Conservation (phyloP, 2,329 filamentous ascomycete genomes). For the Alternaria ethzedia region DNA sequence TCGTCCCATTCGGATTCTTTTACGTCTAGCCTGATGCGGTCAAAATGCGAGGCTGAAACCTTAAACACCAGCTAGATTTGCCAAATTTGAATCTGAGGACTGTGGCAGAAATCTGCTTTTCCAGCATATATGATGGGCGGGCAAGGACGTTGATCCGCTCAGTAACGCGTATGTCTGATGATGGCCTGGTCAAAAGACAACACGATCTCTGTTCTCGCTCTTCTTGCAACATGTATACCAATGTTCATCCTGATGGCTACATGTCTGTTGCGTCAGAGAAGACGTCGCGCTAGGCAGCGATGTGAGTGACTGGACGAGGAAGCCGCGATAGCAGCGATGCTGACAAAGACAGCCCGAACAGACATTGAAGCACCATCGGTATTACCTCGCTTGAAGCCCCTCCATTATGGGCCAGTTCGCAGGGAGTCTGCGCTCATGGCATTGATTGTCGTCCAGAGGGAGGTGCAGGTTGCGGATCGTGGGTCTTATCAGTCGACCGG, state of each 20-base stretch:
- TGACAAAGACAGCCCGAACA: neutral
- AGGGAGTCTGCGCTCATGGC: neutral
- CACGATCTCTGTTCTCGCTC: neutral
- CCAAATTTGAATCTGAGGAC: neutral
- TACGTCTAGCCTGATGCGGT: neutral
- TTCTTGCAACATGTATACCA: neutral
- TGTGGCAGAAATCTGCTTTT: neutral
- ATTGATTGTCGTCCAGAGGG: neutral
- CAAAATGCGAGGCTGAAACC: neutral
- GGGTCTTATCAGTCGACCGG: neutral
- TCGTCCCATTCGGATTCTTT: too few species aligned
- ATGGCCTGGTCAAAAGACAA: neutral
- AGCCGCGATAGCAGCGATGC: neutral
- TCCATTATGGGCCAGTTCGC: neutral
- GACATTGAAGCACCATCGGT: neutral
- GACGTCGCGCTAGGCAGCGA: neutral
- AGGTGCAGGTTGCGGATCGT: neutral
- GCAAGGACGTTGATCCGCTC: neutral
- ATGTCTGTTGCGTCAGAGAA: neutral
- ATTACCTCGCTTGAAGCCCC: rapidly evolving
- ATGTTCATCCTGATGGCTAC: neutral
- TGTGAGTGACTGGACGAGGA: neutral
- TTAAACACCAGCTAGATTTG: too few species aligned
- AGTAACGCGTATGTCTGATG: rapidly evolving
- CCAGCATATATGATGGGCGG: neutral